Conservation (phyloP, 306 rosid genomes). For the Sesbania bispinosa region DNA sequence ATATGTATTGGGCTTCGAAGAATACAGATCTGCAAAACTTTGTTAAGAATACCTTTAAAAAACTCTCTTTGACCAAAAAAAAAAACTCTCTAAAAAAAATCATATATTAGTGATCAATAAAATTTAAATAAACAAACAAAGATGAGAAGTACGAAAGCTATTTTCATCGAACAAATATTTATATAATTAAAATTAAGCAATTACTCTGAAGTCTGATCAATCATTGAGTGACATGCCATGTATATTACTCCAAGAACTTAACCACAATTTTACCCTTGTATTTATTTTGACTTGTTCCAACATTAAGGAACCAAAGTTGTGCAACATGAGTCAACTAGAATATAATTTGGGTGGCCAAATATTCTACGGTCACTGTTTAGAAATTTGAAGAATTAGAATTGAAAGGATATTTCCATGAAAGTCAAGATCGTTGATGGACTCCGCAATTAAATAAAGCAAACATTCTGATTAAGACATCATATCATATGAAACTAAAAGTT, state of each 20-base stretch:
- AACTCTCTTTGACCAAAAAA: not conserved
- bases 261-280: not conserved
- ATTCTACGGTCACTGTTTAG: constrained; percentile 1
- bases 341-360: not conserved
- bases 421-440: constrained; percentile 23
- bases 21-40: not conserved
- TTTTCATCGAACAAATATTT: too few relatives aligned
- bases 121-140: too few relatives aligned
- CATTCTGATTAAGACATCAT: constrained; percentile 15
- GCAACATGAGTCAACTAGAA: constrained; percentile 25
- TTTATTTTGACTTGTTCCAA: constrained; percentile 12
- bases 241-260: not conserved
- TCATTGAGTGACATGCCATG: not conserved
- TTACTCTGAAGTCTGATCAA: not conserved
- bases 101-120: too few relatives aligned
- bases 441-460: not conserved
- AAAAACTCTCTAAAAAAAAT: too few relatives aligned
- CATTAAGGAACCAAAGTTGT: constrained; percentile 20
- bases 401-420: not conserved
- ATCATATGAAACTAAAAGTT: not conserved
- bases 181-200: not conserved
- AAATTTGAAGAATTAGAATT: constrained; percentile 19
- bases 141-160: too few relatives aligned
- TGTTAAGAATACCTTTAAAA: not conserved
- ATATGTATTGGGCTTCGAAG: not conserved